These are phyloP conservation scores for Gossypium stocksii DNA, from an alignment of 345 rosid genomes.

Conservation along the genomic window DNA sequence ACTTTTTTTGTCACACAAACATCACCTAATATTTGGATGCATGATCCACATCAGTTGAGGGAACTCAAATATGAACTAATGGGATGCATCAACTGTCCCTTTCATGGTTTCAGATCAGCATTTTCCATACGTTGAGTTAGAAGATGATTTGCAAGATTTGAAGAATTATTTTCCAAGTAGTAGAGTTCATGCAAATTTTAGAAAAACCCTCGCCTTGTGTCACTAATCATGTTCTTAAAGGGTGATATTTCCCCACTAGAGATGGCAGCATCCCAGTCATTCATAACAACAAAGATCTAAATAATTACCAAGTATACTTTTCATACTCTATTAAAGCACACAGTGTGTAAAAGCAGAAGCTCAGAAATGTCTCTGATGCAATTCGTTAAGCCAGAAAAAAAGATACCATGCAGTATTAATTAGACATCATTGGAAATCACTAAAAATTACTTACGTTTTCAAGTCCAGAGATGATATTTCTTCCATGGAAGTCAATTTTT, in stretches of 20 bases:
- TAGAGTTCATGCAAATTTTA: background rate
- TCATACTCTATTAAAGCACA: background rate
- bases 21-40: background rate
- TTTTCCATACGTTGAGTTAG: background rate
- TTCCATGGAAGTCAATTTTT: slow-evolving; percentile 53
- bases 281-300: background rate
- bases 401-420: background rate
- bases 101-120: slow-evolving; percentile 2
- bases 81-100: background rate
- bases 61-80: background rate
- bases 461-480: slow-evolving; percentile 59
- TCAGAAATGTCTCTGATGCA: background rate
- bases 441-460: slow-evolving; percentile 52
- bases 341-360: background rate
- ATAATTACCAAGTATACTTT: background rate
- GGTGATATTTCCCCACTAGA: background rate
- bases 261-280: background rate
- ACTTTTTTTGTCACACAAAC: background rate
- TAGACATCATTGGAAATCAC: background rate
- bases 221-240: background rate
- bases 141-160: background rate
- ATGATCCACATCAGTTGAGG: background rate
- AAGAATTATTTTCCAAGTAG: background rate
- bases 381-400: background rate
- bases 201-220: background rate